Evolutionary conservation across 768 basidiomycete genomes (phyloP).

Genomic region (Trametes elegans): DNA sequence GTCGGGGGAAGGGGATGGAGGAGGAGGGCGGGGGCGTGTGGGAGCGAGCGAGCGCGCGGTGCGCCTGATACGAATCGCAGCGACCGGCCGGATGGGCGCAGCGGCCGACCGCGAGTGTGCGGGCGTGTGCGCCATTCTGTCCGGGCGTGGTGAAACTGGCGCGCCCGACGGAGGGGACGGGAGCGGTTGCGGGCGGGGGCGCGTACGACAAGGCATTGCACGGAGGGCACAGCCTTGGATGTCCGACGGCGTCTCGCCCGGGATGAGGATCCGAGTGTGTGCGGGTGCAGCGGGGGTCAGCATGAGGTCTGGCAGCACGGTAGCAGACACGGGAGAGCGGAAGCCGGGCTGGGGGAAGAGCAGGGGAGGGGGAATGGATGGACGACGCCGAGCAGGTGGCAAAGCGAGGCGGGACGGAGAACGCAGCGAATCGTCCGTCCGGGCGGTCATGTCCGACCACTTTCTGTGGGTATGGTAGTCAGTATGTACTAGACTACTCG

Average conservation of each 20-base stretch:
- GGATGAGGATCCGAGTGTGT: neutral
- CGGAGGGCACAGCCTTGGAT: neutral
- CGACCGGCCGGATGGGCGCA: slow-evolving; percentile 3
- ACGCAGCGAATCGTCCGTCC: neutral
- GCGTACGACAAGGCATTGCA: neutral
- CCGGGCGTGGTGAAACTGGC: slow-evolving; percentile 3
- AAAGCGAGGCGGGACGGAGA: neutral
- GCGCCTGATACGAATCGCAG: neutral
- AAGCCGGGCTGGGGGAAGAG: neutral
- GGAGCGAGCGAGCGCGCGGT: too few relatives aligned
- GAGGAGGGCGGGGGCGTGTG: neutral
- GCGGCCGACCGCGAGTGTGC: neutral
- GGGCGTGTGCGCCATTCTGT: neutral
- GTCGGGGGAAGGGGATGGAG: neutral
- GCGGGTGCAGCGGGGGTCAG: too few relatives aligned
- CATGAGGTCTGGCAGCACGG: too few relatives aligned
- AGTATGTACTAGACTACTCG: too few relatives aligned
- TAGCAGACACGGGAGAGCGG: too few relatives aligned
- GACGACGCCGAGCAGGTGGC: neutral
- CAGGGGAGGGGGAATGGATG: neutral
- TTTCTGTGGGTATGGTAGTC: neutral
- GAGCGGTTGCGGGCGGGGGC: neutral
- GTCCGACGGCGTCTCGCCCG: neutral
- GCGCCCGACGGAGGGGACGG: neutral
- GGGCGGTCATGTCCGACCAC: slow-evolving; percentile 5